These are phyloP conservation scores for Platanthera guangdongensis DNA, from an alignment of 106 monocot species.

Conservation along the genomic window DNA sequence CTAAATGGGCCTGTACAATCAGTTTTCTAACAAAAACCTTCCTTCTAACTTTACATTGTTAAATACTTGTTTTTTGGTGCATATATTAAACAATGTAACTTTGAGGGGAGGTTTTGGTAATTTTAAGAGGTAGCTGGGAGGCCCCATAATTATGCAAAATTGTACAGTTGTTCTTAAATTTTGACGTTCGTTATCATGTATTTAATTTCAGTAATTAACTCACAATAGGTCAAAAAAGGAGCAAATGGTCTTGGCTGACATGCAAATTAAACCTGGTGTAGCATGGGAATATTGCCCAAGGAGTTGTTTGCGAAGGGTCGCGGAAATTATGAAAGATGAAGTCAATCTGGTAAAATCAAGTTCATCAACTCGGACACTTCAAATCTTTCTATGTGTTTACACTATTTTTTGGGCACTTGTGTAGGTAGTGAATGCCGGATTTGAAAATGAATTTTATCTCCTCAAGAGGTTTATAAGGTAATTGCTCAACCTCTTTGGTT, in stretches of 20 bases:
- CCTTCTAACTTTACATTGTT: no score
- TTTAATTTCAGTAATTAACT: not conserved
- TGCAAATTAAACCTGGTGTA: constrained; percentile 81
- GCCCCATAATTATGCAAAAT: no score
- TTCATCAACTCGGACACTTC: not conserved
- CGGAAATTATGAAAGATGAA: constrained; percentile 68
- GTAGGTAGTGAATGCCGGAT: constrained; percentile 91
- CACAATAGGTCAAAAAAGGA: constrained; percentile 56
- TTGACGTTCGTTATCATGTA: not conserved
- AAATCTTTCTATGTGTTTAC: not conserved
- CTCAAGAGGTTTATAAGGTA: constrained; percentile 57
- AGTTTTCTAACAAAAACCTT: no score
- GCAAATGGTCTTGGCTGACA: constrained; percentile 90
- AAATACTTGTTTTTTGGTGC: no score
- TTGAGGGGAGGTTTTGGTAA: no score
- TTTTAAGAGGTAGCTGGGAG: no score
- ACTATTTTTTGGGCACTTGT: not conserved
- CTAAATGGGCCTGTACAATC: no score
- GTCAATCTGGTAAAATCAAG: constrained; percentile 61
- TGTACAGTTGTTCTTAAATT: no score
- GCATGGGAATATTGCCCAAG: constrained; percentile 99
- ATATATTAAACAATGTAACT: no score
- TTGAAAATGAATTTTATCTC: constrained; percentile 92
- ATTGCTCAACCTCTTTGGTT: not conserved
- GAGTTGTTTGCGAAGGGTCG: constrained; percentile 44